Evolutionary conservation across 2,329 filamentous ascomycete genomes (phyloP).

Genomic region (Fusarium begoniae): DNA sequence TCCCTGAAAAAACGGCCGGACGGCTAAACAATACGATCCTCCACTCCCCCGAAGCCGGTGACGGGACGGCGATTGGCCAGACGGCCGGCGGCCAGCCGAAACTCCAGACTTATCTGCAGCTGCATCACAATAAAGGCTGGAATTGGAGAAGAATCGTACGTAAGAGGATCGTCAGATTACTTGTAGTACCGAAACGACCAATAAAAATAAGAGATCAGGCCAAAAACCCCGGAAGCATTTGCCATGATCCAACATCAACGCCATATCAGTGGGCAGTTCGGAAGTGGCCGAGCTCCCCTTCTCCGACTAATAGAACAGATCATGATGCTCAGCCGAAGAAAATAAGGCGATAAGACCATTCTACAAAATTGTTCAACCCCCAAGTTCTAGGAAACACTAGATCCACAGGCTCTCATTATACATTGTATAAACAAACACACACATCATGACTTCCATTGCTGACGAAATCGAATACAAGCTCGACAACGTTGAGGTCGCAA

Average conservation of each 20-base stretch:
- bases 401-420: neutral
- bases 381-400: neutral
- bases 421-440: neutral
- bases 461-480: conserved; percentile 65
- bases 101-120: neutral
- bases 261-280: conserved; percentile 35
- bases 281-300: conserved; percentile 45
- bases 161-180: neutral
- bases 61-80: neutral
- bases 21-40: conserved; percentile 12
- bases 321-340: conserved; percentile 10
- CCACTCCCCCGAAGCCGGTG: conserved; percentile 30
- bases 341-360: conserved; percentile 33
- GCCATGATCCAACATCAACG: conserved; percentile 8
- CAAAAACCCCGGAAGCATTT: conserved; percentile 7
- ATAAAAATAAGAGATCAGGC: conserved; percentile 2
- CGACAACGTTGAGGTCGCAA: conserved; percentile 61
- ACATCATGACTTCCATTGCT: conserved; percentile 48
- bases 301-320: conserved; percentile 24
- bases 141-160: conserved; percentile 1
- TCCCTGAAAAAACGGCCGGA: conserved; percentile 8
- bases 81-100: conserved; percentile 8
- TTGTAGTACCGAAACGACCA: conserved; percentile 22
- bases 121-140: neutral
- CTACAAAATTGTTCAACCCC: neutral